Base-by-base conservation (phyloP, 2,329 filamentous ascomycete genomes). In the Cordyceps cicadae region DNA sequence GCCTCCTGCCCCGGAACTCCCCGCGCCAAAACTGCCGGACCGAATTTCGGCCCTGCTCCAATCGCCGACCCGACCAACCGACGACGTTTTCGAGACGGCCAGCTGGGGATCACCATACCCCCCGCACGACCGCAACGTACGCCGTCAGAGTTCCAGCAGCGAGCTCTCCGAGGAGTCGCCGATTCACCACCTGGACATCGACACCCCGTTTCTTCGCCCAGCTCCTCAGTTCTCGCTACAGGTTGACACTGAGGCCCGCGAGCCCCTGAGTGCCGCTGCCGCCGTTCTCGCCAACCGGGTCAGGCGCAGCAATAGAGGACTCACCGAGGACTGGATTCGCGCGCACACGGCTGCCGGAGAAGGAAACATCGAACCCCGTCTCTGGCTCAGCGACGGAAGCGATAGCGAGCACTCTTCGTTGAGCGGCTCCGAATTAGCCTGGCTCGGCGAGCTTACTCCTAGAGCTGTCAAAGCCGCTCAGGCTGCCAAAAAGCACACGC, bases 41-140 rank as follows among this genome's bases (percentile, higher is more conserved):
- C 80, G 82, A 64, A 79, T 81, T 45, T 75, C 78, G 65, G 78
- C 81, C 61, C 72, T 85, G 62, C 71, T 86, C 68, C 77, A 79
- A 70, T 84, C 80, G n/a, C 81, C 83, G 50, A 77, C 79, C 66
- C 65, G 24, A 54, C 65, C 63, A 63, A 63, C 59, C 26, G 76
- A 77, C 55, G 70, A 68, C 48, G 74, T 73, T 62, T 85, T 82
- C 72, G 80, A 81, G 63, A 94, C 90, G 52, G 88, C 91, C 54
- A 92, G 88, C 71, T 96, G 92, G 92, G 92, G 92, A 61, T 96
- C 92, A 59, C 92, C 92, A 24, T 96, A 96, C 75, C 87, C 89
- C 60, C 81, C 81, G 63, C 82, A 87, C 45, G 87, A 83, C 61
- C 73, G 71, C 66, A 73, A 80, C 63, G 75, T 80, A 59, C 79